These are phyloP conservation scores for Alisma plantagoaquatica DNA, from an alignment of 106 monocot species.

Conservation along the genomic window DNA sequence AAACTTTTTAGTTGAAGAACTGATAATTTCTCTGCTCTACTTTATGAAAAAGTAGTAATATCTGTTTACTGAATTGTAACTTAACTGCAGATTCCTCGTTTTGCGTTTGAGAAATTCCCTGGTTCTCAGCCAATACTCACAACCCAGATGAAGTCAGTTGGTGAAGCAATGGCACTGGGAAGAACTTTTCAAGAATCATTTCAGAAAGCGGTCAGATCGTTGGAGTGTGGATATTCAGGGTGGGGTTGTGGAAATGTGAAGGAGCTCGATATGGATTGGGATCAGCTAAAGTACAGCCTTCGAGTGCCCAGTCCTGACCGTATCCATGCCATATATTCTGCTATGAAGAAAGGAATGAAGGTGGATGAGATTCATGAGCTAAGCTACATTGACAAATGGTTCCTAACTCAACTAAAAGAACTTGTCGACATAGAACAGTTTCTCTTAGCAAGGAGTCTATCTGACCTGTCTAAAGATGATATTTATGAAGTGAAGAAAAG, in stretches of 20 bases:
- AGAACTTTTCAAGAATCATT: slow-evolving; percentile 97
- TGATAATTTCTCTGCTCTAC: too few relatives aligned
- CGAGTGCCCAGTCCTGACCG: slow-evolving; percentile 90
- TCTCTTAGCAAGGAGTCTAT: slow-evolving; percentile 37
- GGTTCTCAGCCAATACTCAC: slow-evolving; percentile 87
- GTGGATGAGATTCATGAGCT: slow-evolving; percentile 89
- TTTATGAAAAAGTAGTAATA: too few relatives aligned
- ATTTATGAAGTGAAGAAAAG: slow-evolving; percentile 78
- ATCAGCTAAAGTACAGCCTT: slow-evolving; percentile 77
- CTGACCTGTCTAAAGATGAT: slow-evolving; percentile 66
- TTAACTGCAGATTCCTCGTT: slow-evolving; percentile 99
- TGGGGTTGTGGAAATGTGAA: slow-evolving; percentile 85
- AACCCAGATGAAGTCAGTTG: slow-evolving; percentile 99
- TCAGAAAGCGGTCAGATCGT: slow-evolving; percentile 90
- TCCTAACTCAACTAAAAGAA: slow-evolving; percentile 77
- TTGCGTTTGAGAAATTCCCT: slow-evolving; percentile 98
- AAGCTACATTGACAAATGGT: slow-evolving; percentile 85
- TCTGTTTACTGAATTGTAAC: too few relatives aligned
- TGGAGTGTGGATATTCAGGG: slow-evolving; percentile 85
- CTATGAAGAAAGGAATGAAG: slow-evolving; percentile 91
- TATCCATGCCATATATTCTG: slow-evolving; percentile 86
- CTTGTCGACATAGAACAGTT: slow-evolving; percentile 85
- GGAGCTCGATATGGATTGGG: slow-evolving; percentile 74
- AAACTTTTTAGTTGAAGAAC: too few relatives aligned
- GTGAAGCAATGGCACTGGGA: slow-evolving; percentile 94